These are phyloP conservation scores for Ustilago loliicola DNA, from an alignment of 1,284 basidiomycete species.

Conservation along the genomic window DNA sequence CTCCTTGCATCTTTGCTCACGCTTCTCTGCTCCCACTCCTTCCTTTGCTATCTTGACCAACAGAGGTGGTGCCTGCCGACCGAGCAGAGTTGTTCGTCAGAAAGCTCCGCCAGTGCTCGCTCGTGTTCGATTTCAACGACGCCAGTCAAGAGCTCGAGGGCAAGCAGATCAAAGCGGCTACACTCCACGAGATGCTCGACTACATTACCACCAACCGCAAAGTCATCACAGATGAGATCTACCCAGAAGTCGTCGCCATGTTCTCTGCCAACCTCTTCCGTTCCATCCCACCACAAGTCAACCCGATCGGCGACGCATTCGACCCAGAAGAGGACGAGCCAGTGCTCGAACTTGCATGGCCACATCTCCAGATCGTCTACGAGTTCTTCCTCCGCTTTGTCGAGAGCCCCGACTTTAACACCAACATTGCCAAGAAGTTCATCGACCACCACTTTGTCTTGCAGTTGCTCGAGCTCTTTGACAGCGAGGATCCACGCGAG, in stretches of 20 bases:
- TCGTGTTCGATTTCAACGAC: constrained; percentile 99
- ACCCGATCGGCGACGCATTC: constrained; percentile 96
- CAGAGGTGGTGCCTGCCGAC: constrained; percentile 90
- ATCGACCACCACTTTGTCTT: constrained; percentile 97
- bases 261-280: constrained; percentile 92
- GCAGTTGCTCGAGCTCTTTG: constrained; percentile 94
- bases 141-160: constrained; percentile 93
- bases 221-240: constrained; percentile 96
- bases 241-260: constrained; percentile 99
- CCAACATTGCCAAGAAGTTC: constrained; percentile 95
- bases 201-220: constrained; percentile 97
- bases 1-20: too few relatives aligned
- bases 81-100: constrained; percentile 91
- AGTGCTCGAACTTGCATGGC: constrained; percentile 98
- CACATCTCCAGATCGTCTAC: constrained; percentile 99
- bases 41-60: background rate
- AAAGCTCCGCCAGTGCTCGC: constrained; percentile 95
- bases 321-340: constrained; percentile 99
- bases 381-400: constrained; percentile 99
- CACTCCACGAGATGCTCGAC: constrained; percentile 98
- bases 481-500: constrained; percentile 98
- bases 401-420: constrained; percentile 98
- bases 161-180: constrained; percentile 98
- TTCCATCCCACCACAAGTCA: constrained; percentile 98
- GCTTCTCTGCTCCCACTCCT: background rate